Base-by-base conservation (phyloP, 1,284 basidiomycete genomes). In the Rhodofomes roseus region DNA sequence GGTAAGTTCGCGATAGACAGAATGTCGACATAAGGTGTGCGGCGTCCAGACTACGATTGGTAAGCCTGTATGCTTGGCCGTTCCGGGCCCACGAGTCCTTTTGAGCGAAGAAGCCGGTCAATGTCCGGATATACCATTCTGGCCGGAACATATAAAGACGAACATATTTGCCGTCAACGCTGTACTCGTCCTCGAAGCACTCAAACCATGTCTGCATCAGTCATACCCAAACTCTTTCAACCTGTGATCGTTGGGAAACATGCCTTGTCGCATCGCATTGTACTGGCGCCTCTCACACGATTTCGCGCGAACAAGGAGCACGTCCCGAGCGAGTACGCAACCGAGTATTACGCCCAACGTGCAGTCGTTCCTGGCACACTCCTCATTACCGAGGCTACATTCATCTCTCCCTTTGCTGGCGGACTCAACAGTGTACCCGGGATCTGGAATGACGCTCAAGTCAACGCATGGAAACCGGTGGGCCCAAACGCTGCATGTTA, bases 281-380 rank as follows among this genome's bases (percentile, higher is more conserved):
- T 78, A 6, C 68, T 83, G 52, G 80, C 80, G 1, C 82, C 82
- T 2, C 66, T 82, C 57, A 83, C 82, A 7, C 68, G 76, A 53
- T 66, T 63, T 63, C 71, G 77, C 31, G 76, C 76, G 11, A 66
- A 70, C 58, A 59, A 56, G 7, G 52, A 62, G 16, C 69, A 74
- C 46, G 69, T 69, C 14, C 74, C 57, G 11, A 58, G 58, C 12
- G 70, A 73, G 22, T 62, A 76, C 12, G 72, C 70, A 18, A 70
- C 71, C 20, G 74, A 77, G 43, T 82, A 84, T 67, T 84, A 84
- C 68, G 59, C 66, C 0, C 82, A 84, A 63, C 73, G 82, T 11
- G 78, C 74, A 1, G 70, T 68, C 36, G 64, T 64, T 0, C 75
- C 77, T 0, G 82, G 82, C 0, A 79, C 80, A 0, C 67, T 85